Evolutionary conservation across 208 protist species (phyloP).

Genomic region (Leishmania arabica): DNA sequence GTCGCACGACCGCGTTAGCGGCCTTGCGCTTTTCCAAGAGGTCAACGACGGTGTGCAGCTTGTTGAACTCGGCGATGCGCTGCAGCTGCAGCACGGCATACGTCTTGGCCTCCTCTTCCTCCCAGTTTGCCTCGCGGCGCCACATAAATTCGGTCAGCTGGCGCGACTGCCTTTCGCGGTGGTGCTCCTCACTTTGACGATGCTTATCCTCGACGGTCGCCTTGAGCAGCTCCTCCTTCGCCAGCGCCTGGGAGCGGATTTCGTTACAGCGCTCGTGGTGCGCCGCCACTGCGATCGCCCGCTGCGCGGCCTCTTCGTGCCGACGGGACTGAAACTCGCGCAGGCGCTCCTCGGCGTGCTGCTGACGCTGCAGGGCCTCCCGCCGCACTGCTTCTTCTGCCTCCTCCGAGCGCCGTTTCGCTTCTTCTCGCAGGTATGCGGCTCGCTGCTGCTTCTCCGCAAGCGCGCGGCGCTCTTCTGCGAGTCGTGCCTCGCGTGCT

Average conservation of each 20-base stretch:
- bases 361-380: conserved; percentile 56
- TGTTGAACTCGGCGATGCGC: conserved; percentile 72
- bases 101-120: conserved; percentile 57
- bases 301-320: conserved; percentile 40
- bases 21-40: conserved; percentile 68
- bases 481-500: conserved; percentile 36
- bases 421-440: conserved; percentile 45
- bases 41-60: conserved; percentile 60
- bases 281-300: conserved; percentile 36
- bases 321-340: conserved; percentile 42
- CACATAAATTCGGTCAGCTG: conserved; percentile 36
- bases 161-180: conserved; percentile 36
- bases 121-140: conserved; percentile 58
- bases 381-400: conserved; percentile 51
- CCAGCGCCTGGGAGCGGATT: conserved; percentile 31
- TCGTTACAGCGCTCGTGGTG: conserved; percentile 45
- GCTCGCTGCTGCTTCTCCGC: conserved; percentile 49
- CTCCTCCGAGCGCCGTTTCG: conserved; percentile 44
- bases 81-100: conserved; percentile 66
- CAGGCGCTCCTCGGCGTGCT: conserved; percentile 55
- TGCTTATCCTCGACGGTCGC: conserved; percentile 32
- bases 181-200: conserved; percentile 39
- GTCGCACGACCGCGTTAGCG: conserved; percentile 44
- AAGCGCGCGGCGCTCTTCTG: conserved; percentile 45
- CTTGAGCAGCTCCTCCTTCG: conserved; percentile 41